phyloP scores from a whole-genome alignment of 169 alveolate genomes.

The Plasmodium yoelii region DNA sequence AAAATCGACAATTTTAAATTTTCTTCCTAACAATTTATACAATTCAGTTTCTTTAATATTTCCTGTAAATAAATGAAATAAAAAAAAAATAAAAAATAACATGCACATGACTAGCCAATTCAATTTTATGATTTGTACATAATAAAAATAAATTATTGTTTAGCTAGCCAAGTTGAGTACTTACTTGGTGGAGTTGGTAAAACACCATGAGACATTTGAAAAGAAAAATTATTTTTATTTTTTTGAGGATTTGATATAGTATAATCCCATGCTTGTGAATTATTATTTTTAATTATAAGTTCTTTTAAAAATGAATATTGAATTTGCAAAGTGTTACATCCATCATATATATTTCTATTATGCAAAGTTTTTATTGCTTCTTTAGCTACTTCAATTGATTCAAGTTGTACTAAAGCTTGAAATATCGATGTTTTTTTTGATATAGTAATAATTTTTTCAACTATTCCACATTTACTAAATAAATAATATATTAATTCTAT shows the following conservation, averaged over 20 bases:
- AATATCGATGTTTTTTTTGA: constrained; percentile 76
- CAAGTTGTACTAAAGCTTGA: constrained; percentile 83
- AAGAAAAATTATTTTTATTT: constrained; percentile 9
- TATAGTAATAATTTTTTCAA: constrained; percentile 80
- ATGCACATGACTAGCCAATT: not conserved
- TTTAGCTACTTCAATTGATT: constrained; percentile 74
- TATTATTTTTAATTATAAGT: constrained; percentile 78
- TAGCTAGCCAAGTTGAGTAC: not conserved
- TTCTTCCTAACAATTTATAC: constrained; percentile 69
- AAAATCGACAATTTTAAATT: constrained; percentile 74
- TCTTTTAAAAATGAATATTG: constrained; percentile 79
- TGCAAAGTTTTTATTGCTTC: constrained; percentile 80
- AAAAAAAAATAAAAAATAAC: constrained; percentile 1
- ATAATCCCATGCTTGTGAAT: constrained; percentile 80
- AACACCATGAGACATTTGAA: constrained; percentile 52
- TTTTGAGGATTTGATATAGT: constrained; percentile 42
- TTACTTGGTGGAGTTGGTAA: constrained; percentile 71
- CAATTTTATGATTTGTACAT: not conserved
- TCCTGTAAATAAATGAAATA: constrained; percentile 22
- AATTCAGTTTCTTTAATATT: constrained; percentile 52
- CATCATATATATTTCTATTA: constrained; percentile 81
- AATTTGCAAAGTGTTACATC: constrained; percentile 81
- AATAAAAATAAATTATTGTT: too few relatives aligned
- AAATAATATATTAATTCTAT: constrained; percentile 81
- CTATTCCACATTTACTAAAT: constrained; percentile 80